Evolutionary conservation across 768 basidiomycete genomes (phyloP), one percentile per base, ranked within the genome.

Genomic region (Agaricus blazei): DNA sequence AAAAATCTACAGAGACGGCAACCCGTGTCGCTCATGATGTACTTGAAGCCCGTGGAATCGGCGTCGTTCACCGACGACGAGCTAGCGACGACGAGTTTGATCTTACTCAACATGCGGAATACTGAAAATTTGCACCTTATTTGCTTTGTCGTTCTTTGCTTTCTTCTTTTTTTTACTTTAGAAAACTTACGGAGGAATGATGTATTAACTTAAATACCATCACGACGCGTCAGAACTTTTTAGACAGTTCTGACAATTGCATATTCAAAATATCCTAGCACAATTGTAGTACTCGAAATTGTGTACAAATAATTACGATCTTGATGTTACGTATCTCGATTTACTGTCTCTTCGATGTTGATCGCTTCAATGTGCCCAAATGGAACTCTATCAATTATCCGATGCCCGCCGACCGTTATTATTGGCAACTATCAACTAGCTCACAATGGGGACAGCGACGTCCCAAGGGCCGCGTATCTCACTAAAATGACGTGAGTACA

Each of bases 391-490:
- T 14, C 9, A 50, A 26, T 1, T 48, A 40, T 38, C 29, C 51
- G 40, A 52, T 28, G 23, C 40, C 42, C 51, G 44, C 50, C 49
- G 45, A 51, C 34, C 34, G 19, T 41, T 2, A 38, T 24, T 51
- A 52, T 28, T 12, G 24, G 46, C 49, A 34, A 24, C 34, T 12
- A 19, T 38, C 49, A 27, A 24, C 41, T 46, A 52, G 29, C 42
- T 45, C 46, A 60, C 48, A 40, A 48, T 48, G 26, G 53, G 52
- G 38, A 51, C 34, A 47, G 52, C 58, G 49, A 89, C 88, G 67
- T 94, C 92, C 92, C 92, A 94, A 59, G 90, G 88, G 8, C 92
- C 92, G 58, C 88, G 81, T 67, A 94, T 87, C 71, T 92, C 90
- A 68, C 91, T 93, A 28, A 23, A 56, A 57, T 46, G 52, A 62